These are phyloP conservation scores for Tetracladium marchalianum DNA, from an alignment of 495 filamentous ascomycete species.

Conservation along the genomic window DNA sequence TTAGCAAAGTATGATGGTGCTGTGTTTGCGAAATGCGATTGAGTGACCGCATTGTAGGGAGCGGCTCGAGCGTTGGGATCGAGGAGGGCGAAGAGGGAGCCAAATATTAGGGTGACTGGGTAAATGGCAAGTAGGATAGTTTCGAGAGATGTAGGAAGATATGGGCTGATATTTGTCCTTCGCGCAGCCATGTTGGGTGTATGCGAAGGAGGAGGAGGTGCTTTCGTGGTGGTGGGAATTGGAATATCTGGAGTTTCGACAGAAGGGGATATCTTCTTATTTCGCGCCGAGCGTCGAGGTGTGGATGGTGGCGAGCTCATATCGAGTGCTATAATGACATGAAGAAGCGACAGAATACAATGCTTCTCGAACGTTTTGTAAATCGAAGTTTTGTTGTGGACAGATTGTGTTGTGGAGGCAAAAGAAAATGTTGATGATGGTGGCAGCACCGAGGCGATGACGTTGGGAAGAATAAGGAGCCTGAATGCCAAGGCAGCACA, in stretches of 20 bases:
- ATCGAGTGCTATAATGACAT: conserved; percentile 10
- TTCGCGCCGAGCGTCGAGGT: conserved; percentile 14
- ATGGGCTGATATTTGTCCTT: conserved; percentile 7
- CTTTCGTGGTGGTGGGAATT: neutral
- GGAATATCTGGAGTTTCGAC: neutral
- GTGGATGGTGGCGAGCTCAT: conserved; percentile 18
- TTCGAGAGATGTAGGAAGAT: conserved; percentile 49
- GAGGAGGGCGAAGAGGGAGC: conserved; percentile 68
- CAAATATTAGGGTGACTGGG: conserved; percentile 65
- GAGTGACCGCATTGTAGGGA: conserved; percentile 43
- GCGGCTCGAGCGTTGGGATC: conserved; percentile 55
- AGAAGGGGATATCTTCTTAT: conserved; percentile 3
- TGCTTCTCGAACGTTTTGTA: conserved; percentile 3
- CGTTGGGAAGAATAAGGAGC: conserved; percentile 4
- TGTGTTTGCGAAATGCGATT: conserved; percentile 45
- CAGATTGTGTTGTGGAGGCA: conserved; percentile 3
- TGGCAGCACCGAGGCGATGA: conserved; percentile 7
- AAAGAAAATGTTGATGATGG: neutral
- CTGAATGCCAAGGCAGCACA: too few relatives aligned
- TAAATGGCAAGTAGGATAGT: conserved; percentile 54
- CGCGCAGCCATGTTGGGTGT: conserved; percentile 4
- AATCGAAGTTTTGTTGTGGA: conserved; percentile 5
- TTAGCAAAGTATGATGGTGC: conserved; percentile 85
- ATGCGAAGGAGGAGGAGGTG: neutral
- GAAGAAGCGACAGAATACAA: neutral